phyloP scores from a whole-genome alignment of 1,139 yeast species.

The Pneumocystis carinii region DNA sequence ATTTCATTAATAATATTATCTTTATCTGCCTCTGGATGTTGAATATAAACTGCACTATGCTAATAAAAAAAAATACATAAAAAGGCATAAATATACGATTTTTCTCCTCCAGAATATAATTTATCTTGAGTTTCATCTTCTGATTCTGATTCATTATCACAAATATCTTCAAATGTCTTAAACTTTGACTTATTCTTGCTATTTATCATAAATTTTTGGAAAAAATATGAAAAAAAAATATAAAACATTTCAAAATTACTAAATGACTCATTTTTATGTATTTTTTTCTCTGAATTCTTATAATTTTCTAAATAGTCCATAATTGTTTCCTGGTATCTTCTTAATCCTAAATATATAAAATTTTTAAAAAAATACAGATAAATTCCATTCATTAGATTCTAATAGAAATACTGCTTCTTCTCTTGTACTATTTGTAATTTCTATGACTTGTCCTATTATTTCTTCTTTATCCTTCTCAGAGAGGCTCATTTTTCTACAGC shows the following conservation, averaged over 20 bases:
- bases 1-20: slow-evolving; percentile 38
- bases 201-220: slow-evolving; percentile 21
- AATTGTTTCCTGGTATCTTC: slow-evolving; percentile 15
- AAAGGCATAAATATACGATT: slow-evolving; percentile 19
- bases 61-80: background rate
- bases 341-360: background rate
- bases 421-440: slow-evolving; percentile 33
- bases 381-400: slow-evolving; percentile 28
- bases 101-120: slow-evolving; percentile 82
- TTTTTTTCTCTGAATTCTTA: slow-evolving; percentile 6
- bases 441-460: slow-evolving; percentile 39
- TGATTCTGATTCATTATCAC: slow-evolving; percentile 30
- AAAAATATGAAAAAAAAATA: slow-evolving; percentile 4
- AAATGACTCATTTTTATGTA: slow-evolving; percentile 8
- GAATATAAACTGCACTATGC: slow-evolving; percentile 71
- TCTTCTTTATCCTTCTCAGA: slow-evolving; percentile 14
- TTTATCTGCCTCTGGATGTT: slow-evolving; percentile 51
- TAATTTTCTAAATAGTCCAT: slow-evolving; percentile 19
- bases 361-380: slow-evolving; percentile 20
- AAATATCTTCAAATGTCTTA: slow-evolving; percentile 34
- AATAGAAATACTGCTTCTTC: slow-evolving; percentile 33
- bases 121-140: slow-evolving; percentile 34
- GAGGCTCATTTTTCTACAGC: background rate
- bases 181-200: slow-evolving; percentile 23
- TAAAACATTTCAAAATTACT: slow-evolving; percentile 7